phyloP scores from a whole-genome alignment of 441 rosid genomes.

The Pelargonium fulgidum region DNA sequence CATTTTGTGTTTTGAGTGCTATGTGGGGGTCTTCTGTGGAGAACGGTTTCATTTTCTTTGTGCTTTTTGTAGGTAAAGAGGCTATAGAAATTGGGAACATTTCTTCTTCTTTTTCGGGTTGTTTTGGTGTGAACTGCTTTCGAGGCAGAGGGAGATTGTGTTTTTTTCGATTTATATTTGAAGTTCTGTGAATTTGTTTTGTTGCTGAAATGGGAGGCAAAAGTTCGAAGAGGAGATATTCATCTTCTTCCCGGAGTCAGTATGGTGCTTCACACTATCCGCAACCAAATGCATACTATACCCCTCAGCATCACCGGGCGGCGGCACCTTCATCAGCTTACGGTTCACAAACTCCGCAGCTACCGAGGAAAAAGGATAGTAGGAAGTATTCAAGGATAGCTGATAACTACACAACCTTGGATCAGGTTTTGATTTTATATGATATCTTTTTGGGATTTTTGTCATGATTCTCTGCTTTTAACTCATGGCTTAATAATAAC shows the following conservation, averaged over 20 bases:
- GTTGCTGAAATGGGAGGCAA: constrained; percentile 45
- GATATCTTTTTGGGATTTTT: background rate
- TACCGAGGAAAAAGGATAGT: constrained; percentile 48
- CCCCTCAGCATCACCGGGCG: constrained; percentile 32
- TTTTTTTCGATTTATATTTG: background rate
- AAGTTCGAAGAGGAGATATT: constrained; percentile 36
- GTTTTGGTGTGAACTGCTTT: background rate
- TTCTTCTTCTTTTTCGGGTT: background rate
- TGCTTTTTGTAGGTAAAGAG: constrained; percentile 2
- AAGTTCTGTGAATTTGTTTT: background rate
- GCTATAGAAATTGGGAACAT: background rate
- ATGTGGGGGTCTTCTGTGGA: no score
- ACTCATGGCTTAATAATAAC: constrained; percentile 19
- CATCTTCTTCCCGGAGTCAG: constrained; percentile 32
- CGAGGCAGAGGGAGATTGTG: background rate
- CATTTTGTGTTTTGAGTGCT: background rate
- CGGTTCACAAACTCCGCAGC: constrained; percentile 30
- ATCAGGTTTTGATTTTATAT: constrained; percentile 46
- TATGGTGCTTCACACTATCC: constrained; percentile 35
- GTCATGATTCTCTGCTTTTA: background rate
- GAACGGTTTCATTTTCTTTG: background rate
- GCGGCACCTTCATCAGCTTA: constrained; percentile 23
- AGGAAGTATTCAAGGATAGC: constrained; percentile 71
- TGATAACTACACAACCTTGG: constrained; percentile 73
- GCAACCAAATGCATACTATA: constrained; percentile 25